Conservation (phyloP, 2,329 filamentous ascomycete genomes). For the Knoxdaviesia capensis region DNA sequence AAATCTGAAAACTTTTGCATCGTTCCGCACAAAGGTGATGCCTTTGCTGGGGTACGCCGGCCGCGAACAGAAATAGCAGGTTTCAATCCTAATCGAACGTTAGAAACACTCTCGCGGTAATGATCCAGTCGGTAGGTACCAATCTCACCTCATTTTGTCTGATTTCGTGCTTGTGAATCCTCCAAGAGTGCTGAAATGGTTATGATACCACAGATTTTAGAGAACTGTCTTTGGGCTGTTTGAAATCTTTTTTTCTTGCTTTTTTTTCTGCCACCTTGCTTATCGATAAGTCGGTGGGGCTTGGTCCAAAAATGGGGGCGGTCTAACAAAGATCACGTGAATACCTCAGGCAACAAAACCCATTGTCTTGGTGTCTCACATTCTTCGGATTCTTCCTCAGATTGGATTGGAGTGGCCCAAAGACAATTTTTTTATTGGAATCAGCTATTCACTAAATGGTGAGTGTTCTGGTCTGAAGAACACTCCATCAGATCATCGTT, state of each 20-base stretch:
- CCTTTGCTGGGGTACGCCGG: conserved; percentile 35
- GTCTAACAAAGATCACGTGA: too few species aligned
- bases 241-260: background rate
- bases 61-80: conserved; percentile 25
- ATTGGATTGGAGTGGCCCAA: too few species aligned
- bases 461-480: too few species aligned
- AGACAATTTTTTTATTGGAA: too few species aligned
- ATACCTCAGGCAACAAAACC: too few species aligned
- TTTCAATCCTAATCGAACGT: conserved; percentile 16
- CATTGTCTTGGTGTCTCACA: too few species aligned
- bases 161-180: background rate
- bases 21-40: conserved; percentile 30
- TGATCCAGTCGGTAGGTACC: background rate
- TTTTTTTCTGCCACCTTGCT: background rate
- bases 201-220: too few species aligned
- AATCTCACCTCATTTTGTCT: conserved; percentile 6
- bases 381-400: too few species aligned
- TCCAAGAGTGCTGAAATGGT: too few species aligned
- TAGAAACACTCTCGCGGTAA: background rate
- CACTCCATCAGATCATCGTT: too few species aligned
- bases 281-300: background rate
- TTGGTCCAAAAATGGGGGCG: background rate
- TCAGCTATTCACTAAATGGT: too few species aligned
- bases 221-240: too few species aligned
- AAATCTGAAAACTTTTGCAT: conserved; percentile 31